phyloP scores from a whole-genome alignment of 768 basidiomycete genomes.

The Mycena latifolia region DNA sequence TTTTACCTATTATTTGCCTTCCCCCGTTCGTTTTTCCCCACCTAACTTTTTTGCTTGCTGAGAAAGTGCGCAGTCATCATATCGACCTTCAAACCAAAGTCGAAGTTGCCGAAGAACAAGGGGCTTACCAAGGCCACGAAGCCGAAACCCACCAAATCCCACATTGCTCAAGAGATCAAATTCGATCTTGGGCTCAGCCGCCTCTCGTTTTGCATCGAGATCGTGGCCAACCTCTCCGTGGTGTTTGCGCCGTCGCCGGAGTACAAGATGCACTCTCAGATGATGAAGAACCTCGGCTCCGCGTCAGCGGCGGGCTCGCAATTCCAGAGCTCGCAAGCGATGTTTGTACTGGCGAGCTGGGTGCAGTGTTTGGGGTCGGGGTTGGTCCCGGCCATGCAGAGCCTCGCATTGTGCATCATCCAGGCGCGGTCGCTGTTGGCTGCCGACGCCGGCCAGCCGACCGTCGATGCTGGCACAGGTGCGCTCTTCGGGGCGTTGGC shows the following conservation, averaged over 20 bases:
- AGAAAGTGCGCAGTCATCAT: constrained; percentile 63
- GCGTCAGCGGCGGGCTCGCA: not conserved
- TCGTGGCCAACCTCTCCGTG: constrained; percentile 72
- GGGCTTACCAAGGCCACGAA: constrained; percentile 38
- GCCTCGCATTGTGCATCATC: constrained; percentile 75
- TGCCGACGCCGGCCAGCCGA: constrained; percentile 35
- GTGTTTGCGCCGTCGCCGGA: constrained; percentile 62
- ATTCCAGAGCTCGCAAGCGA: constrained; percentile 46
- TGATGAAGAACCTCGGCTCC: constrained; percentile 8
- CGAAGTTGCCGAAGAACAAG: constrained; percentile 21
- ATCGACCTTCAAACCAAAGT: constrained; percentile 65
- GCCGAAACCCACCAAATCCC: constrained; percentile 62
- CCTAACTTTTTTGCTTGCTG: not conserved
- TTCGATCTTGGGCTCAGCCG: constrained; percentile 78
- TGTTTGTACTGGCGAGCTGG: constrained; percentile 74
- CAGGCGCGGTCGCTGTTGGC: constrained; percentile 57
- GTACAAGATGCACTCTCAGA: constrained; percentile 43
- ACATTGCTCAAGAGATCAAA: constrained; percentile 72
- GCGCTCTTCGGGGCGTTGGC: constrained; percentile 81
- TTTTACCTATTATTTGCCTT: constrained; percentile 66
- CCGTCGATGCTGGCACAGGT: constrained; percentile 52
- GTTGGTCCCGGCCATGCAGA: constrained; percentile 74
- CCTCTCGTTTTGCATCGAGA: constrained; percentile 74
- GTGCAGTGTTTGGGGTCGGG: constrained; percentile 75
- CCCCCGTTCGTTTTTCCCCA: constrained; percentile 46